Conservation (phyloP, 148 eudicot genomes). For the Gaultheria prostrata region DNA sequence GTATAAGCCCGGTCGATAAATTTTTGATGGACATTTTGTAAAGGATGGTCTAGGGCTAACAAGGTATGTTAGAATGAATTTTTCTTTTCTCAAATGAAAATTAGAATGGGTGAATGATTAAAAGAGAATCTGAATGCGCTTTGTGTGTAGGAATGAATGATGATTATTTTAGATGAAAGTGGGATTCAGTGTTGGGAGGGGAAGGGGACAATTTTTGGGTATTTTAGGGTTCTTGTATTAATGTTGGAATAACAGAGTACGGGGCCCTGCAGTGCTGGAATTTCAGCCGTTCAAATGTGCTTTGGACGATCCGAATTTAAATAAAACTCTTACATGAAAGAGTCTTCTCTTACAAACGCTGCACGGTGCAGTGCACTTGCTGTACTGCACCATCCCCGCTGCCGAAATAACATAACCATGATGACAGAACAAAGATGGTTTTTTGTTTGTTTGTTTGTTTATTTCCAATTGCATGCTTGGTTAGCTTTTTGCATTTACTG, state of each 20-base stretch:
- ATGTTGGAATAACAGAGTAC: not conserved
- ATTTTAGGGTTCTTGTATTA: not conserved
- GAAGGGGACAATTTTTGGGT: constrained; percentile 17
- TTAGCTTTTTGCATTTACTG: not conserved
- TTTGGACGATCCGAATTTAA: no score
- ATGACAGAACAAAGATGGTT: no score
- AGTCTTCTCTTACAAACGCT: no score
- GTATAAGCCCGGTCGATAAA: not conserved
- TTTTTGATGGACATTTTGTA: not conserved
- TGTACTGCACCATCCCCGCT: no score
- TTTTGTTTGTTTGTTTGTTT: not conserved
- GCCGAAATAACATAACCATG: not conserved
- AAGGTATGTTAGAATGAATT: not conserved
- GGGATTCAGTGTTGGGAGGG: constrained; percentile 15
- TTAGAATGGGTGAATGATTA: not conserved
- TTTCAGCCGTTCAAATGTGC: no score
- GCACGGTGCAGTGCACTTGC: no score
- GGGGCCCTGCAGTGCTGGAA: no score
- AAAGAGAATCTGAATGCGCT: not conserved
- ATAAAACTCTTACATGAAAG: no score
- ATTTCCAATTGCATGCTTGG: not conserved
- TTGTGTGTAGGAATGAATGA: not conserved
- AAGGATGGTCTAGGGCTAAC: not conserved
- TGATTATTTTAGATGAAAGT: constrained; percentile 22
- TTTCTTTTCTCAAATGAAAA: not conserved